Base-by-base conservation (phyloP, 306 rosid genomes). In the Prunus kanzakura region DNA sequence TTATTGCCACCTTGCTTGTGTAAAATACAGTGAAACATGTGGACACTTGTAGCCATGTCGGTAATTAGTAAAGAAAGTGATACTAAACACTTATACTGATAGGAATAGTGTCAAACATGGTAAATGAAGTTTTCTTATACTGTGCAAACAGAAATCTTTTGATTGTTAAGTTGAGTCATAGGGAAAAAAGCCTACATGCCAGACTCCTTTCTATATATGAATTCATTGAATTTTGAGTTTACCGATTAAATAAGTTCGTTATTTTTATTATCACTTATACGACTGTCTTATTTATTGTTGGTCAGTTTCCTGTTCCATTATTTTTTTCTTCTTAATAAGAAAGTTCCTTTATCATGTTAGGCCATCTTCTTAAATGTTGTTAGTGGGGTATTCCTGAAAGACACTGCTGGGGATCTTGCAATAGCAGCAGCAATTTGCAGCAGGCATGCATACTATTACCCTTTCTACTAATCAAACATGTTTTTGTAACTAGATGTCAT, bases 331-430 rank as follows among this genome's bases (percentile, higher is more conserved):
- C 3, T 6, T 60, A 72, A 71, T 56, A 35, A 54, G 43, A 61
- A 32, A 10, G 87, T 70, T 73, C 35, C 43, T 38, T 52, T 49
- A 55, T 63, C 56, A 64, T 81, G 74, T 29, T 81, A 95, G 98
- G 88, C 82, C 45, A 67, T 95, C 78, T 87, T 82, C 79, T 71
- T 95, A 76, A 95, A 95, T 79, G 96, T 92, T 77, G 92, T 90
- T 20, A 84, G 97, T 55, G 98, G 98, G 82, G 66, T 88, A 78
- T 74, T 55, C 4, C 47, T 95, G 81, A 55, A 84, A 8, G 98
- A 95, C 83, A 95, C 98, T 41, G 96, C 97, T 45, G 97, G 97
- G 76, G 98, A 95, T 89, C 96, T 95, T 79, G 97, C 98, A 22
- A 70, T 95, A 78, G 98, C 98, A 4, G 93, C 87, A 72, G 97